These are phyloP conservation scores for Neoscytalidium dimidiatum DNA, from an alignment of 2,329 filamentous ascomycete species.

Conservation along the genomic window DNA sequence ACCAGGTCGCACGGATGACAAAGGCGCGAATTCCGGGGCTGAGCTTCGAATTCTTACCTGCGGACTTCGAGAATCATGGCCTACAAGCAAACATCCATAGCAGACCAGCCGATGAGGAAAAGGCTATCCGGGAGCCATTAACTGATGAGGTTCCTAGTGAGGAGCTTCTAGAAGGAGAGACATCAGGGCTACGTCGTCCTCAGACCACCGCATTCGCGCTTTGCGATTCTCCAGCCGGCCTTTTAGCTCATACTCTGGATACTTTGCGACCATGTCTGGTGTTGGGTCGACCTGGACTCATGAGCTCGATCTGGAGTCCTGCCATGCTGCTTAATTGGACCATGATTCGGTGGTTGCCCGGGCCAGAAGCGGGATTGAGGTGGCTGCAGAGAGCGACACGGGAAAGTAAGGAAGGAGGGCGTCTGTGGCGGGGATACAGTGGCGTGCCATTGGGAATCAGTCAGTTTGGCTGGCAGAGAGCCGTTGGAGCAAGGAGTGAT, in stretches of 20 bases:
- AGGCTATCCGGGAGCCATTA: not conserved
- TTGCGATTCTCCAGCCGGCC: constrained; percentile 40
- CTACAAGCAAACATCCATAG: not conserved
- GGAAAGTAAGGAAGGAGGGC: constrained; percentile 9
- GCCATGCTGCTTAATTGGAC: constrained; percentile 56
- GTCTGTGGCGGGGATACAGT: not conserved
- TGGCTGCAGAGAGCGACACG: constrained; percentile 39
- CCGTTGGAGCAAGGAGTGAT: not conserved
- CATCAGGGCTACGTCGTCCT: constrained; percentile 24
- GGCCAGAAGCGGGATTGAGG: constrained; percentile 61
- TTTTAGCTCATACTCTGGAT: constrained; percentile 37
- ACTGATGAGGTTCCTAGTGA: not conserved
- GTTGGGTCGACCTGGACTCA: not conserved
- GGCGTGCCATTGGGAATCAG: constrained; percentile 43
- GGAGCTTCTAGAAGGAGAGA: not conserved
- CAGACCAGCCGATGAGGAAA: not conserved
- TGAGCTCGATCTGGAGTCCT: not conserved
- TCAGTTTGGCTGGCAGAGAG: constrained; percentile 30
- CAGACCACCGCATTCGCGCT: constrained; percentile 40
- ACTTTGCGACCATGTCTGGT: constrained; percentile 29
- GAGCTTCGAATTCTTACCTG: constrained; percentile 58
- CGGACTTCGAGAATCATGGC: constrained; percentile 47
- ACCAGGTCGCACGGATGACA: constrained; percentile 52
- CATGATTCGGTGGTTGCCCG: constrained; percentile 66
- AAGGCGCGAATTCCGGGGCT: constrained; percentile 44